Percentiles rank a stretch among this genome's conserved stretches.
These are phyloP conservation scores for Clavaria fumosa DNA, from an alignment of 768 basidiomycete genomes.

Conservation along the genomic window DNA sequence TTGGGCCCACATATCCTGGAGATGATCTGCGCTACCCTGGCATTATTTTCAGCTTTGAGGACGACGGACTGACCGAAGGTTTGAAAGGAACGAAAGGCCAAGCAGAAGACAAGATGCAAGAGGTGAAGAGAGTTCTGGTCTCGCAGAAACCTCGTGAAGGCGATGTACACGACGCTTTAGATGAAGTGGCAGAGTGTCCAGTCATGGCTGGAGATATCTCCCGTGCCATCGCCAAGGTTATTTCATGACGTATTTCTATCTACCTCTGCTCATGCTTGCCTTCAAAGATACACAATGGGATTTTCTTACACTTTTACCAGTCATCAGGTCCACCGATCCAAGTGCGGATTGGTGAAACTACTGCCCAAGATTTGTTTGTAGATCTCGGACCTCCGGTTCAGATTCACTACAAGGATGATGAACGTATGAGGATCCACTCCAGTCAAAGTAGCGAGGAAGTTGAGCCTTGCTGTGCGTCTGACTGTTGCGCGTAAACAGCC, in stretches of 20 bases:
- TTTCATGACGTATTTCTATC: slow-evolving; percentile 2
- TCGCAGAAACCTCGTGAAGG: slow-evolving; percentile 49
- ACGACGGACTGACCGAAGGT: slow-evolving; percentile 45
- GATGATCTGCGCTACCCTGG: slow-evolving; percentile 73
- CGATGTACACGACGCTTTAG: slow-evolving; percentile 49
- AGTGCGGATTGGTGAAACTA: slow-evolving; percentile 58
- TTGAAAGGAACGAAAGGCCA: slow-evolving; percentile 28
- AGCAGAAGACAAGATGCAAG: slow-evolving; percentile 51
- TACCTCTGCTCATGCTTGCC: not conserved
- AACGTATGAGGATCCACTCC: slow-evolving; percentile 73
- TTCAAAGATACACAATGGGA: slow-evolving; percentile 55
- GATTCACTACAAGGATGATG: slow-evolving; percentile 78
- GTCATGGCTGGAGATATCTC: slow-evolving; percentile 60
- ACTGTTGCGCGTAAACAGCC: not conserved
- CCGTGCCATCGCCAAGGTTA: slow-evolving; percentile 53
- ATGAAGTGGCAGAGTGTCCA: slow-evolving; percentile 50
- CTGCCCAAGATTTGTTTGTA: slow-evolving; percentile 63
- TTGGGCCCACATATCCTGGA: slow-evolving; percentile 71
- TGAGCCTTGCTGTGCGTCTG: slow-evolving; percentile 33
- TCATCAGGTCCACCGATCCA: slow-evolving; percentile 34
- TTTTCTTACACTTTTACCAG: slow-evolving; percentile 54
- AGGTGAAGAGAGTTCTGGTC: slow-evolving; percentile 63
- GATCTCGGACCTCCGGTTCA: slow-evolving; percentile 69
- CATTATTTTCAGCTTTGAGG: slow-evolving; percentile 72
- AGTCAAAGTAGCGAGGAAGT: slow-evolving; percentile 27